phyloP scores from a whole-genome alignment of 768 basidiomycete genomes.

The Leccinum subgranulosum region DNA sequence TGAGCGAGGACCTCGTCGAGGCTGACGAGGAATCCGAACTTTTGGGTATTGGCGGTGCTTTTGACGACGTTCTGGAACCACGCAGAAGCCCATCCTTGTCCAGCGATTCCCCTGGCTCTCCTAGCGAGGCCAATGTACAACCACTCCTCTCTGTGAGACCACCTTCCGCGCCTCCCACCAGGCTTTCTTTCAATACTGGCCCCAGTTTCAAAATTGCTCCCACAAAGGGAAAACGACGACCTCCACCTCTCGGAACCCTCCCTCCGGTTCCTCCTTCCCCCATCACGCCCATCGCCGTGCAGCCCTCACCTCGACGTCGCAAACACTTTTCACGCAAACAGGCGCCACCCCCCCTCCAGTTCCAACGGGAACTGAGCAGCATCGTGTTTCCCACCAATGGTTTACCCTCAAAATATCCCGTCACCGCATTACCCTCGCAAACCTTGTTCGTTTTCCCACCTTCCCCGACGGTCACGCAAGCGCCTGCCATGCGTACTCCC shows the following conservation, averaged over 20 bases:
- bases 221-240: conserved; percentile 56
- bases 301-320: conserved; percentile 33
- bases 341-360: conserved; percentile 53
- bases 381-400: conserved; percentile 27
- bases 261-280: conserved; percentile 77
- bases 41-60: conserved; percentile 65
- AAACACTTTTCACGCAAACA: conserved; percentile 57
- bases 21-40: conserved; percentile 77
- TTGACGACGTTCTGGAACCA: conserved; percentile 39
- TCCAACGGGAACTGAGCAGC: conserved; percentile 32
- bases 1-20: conserved; percentile 80
- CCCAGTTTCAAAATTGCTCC: conserved; percentile 48
- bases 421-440: conserved; percentile 60
- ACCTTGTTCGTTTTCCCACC: conserved; percentile 87
- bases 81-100: conserved; percentile 35
- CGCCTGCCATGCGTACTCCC: conserved; percentile 57
- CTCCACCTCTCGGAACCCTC: conserved; percentile 57
- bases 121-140: conserved; percentile 28
- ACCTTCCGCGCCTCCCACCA: conserved; percentile 57
- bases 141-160: conserved; percentile 32
- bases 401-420: conserved; percentile 21
- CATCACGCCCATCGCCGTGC: conserved; percentile 47
- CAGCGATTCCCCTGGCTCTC: conserved; percentile 35
- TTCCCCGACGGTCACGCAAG: conserved; percentile 51
- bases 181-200: conserved; percentile 54